Conservation (phyloP, 169 alveolate genomes). For the Plasmodium reichenowi region DNA sequence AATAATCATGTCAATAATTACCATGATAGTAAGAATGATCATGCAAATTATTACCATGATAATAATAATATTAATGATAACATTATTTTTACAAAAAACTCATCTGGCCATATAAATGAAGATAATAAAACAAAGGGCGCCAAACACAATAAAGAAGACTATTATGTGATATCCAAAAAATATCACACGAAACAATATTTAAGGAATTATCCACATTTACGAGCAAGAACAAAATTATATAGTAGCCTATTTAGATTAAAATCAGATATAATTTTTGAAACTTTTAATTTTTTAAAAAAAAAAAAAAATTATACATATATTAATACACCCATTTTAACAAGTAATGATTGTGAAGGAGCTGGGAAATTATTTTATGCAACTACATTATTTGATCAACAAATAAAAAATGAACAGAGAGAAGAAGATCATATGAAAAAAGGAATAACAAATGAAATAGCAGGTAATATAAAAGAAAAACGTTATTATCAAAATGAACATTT, state of each 20-base stretch:
- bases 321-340: slow-evolving; percentile 99
- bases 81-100: no score
- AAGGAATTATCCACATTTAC: slow-evolving; percentile 81
- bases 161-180: slow-evolving; percentile 83
- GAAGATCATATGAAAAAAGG: slow-evolving; percentile 6
- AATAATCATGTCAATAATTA: not conserved
- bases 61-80: not conserved
- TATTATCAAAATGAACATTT: not conserved
- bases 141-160: slow-evolving; percentile 47
- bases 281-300: slow-evolving; percentile 87
- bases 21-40: no score
- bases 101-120: not conserved
- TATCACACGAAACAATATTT: slow-evolving; percentile 83
- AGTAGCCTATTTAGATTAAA: slow-evolving; percentile 91
- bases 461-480: slow-evolving; percentile 6
- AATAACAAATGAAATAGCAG: not conserved
- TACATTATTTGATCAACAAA: slow-evolving; percentile 85
- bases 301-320: slow-evolving; percentile 92
- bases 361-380: slow-evolving; percentile 98
- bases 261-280: slow-evolving; percentile 89
- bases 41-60: not conserved
- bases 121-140: slow-evolving; percentile 37
- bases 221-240: slow-evolving; percentile 84
- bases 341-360: slow-evolving; percentile 99
- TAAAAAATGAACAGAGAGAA: slow-evolving; percentile 28